Base-by-base conservation (phyloP, 2,329 filamentous ascomycete genomes). In the Polytolypa hystricis region DNA sequence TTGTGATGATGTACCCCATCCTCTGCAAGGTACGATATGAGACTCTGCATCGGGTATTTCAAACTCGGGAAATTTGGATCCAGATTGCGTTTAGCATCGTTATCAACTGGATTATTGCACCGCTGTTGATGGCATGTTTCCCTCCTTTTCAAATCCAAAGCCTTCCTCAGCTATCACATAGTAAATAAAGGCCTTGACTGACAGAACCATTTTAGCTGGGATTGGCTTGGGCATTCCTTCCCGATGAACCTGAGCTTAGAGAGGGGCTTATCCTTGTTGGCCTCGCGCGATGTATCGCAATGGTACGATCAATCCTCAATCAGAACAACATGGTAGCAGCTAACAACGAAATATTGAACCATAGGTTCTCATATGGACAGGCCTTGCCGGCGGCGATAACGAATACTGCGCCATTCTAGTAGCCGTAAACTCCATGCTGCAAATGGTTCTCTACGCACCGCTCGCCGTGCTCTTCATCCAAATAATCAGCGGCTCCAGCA, bases 1-100 rank as follows among this genome's bases (percentile, higher is more conserved):
- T 93, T 1, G 77, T 93, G 28, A 93, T 93, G 84, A 93, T 93
- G 84, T 93, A 91, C 52, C 86, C 85, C 0, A 93, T 93, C 41
- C 65, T 93, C 0, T 93, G 84, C 69, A 91, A 91, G 56, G 81
- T 93, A 4, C 75, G 75, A 27, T 91, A 77, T 57, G 84, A 93
- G 55, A 73, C 74, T 0, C 61, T 93, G 7, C 82, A 85, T 54
- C 62, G 71, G 2, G 64, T 84, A 3, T 71, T 91, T 40, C 56
- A 62, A 2, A 66, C 75, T 2, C 66, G 67, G 2, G 64, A 65
- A 1, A 64, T 93, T 2, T 93, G 83, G 84, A 73, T 75, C 34
- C 84, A 93, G 55, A 73, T 93, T n/a, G 64, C 55, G 0, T 83
- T 93, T 49, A 86, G 81, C 39, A 58, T 93, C 3, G 46, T 86